These are phyloP conservation scores for Corymbia calophylla DNA, from an alignment of 441 rosid genomes.

Conservation along the genomic window DNA sequence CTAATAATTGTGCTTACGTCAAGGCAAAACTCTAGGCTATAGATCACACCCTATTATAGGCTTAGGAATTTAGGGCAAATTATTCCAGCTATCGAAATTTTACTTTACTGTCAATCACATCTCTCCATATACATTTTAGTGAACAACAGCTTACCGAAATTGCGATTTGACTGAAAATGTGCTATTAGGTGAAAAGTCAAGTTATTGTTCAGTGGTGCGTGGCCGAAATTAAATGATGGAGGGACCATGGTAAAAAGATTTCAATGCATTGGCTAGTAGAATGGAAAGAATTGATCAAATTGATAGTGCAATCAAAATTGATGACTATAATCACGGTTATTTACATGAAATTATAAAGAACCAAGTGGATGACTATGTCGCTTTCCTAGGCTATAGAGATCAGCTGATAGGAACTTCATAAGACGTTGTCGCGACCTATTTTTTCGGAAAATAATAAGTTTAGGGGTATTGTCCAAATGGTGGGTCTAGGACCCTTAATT, in stretches of 20 bases:
- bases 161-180: fast-evolving
- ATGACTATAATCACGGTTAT: fast-evolving
- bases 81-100: not conserved
- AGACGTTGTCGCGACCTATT: too few relatives aligned
- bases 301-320: not conserved
- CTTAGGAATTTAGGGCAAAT: not conserved
- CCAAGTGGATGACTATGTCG: not conserved
- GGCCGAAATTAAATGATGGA: not conserved
- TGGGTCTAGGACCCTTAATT: too few relatives aligned
- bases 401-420: not conserved
- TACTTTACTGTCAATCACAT: not conserved
- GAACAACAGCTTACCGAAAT: not conserved
- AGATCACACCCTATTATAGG: not conserved
- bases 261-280: not conserved
- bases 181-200: not conserved
- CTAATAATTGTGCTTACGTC: not conserved
- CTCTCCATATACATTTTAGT: not conserved
- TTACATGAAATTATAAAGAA: not conserved
- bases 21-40: not conserved
- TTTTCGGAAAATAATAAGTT: too few relatives aligned
- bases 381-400: not conserved
- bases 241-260: fast-evolving
- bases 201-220: fast-evolving
- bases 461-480: too few relatives aligned
- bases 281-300: not conserved